A percentile compares a stretch with the other conserved stretches of the same genome.
These are phyloP conservation scores for Purshia tridentata DNA, from an alignment of 306 rosid genomes.

Conservation along the genomic window DNA sequence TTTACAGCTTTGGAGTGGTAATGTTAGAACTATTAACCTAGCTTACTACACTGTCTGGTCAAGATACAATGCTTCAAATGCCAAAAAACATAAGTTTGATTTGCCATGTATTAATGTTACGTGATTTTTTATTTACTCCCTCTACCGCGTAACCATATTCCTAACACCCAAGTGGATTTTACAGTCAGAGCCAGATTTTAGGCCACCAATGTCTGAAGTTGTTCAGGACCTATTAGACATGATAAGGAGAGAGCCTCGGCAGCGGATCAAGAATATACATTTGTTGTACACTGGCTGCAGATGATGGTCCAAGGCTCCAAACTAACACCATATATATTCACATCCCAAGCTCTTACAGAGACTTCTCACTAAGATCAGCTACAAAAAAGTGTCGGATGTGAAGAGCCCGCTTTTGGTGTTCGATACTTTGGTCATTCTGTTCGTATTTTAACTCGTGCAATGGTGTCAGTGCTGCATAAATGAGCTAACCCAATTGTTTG, in stretches of 20 bases:
- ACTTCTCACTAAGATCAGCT: constrained; percentile 24
- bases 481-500: constrained; percentile 51
- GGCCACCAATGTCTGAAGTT: constrained; percentile 93
- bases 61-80: background rate
- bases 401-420: constrained; percentile 25
- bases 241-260: constrained; percentile 68
- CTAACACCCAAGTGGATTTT: constrained; percentile 21
- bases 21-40: constrained; percentile 72
- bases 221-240: constrained; percentile 79
- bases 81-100: background rate
- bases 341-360: constrained; percentile 15
- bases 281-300: constrained; percentile 14
- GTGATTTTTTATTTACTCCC: too few relatives aligned
- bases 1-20: constrained; percentile 93
- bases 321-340: constrained; percentile 37
- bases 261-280: constrained; percentile 43
- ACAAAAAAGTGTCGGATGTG: constrained; percentile 16
- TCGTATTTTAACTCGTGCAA: constrained; percentile 28
- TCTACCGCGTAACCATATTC: background rate
- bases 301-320: constrained; percentile 17
- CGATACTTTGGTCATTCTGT: constrained; percentile 26
- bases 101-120: background rate
- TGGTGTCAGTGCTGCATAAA: constrained; percentile 30
- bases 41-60: background rate
- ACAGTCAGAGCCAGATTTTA: constrained; percentile 87